Percentiles rank a stretch among this genome's conserved stretches.
Evolutionary conservation across 768 basidiomycete genomes (phyloP).

Genomic region (Nidula microcarpa): DNA sequence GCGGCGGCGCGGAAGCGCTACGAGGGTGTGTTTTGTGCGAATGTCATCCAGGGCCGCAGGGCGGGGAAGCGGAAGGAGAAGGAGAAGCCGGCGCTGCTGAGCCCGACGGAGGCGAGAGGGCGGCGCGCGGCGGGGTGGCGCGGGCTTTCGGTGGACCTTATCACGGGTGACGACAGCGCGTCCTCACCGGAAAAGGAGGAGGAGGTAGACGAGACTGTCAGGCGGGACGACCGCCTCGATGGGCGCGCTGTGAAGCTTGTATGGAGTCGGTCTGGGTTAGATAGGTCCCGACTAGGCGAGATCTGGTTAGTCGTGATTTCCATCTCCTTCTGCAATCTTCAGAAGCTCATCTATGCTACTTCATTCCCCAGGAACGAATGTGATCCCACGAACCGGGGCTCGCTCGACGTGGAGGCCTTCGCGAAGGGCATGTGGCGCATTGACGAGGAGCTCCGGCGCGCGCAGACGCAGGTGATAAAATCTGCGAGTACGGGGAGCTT

Average conservation of each 20-base stretch:
- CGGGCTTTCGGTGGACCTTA: constrained; percentile 65
- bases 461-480: constrained; percentile 37
- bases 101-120: constrained; percentile 36
- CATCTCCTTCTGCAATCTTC: background rate
- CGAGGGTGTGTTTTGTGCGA: constrained; percentile 62
- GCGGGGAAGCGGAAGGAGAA: constrained; percentile 16
- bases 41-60: constrained; percentile 46
- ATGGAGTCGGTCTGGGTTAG: constrained; percentile 62
- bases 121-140: constrained; percentile 73
- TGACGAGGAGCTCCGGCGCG: constrained; percentile 75
- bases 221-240: constrained; percentile 45
- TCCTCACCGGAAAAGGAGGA: background rate
- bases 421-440: constrained; percentile 83
- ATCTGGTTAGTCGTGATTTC: constrained; percentile 55
- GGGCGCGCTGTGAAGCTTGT: constrained; percentile 55
- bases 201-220: constrained; percentile 27
- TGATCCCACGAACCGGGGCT: constrained; percentile 51
- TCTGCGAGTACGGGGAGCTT: constrained; percentile 20
- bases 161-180: constrained; percentile 34
- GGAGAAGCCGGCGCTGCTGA: constrained; percentile 23
- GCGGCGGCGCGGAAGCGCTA: constrained; percentile 61
- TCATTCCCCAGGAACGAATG: constrained; percentile 60
- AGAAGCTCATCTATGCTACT: background rate
- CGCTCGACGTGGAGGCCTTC: constrained; percentile 65
- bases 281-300: constrained; percentile 44